Evolutionary conservation across 2,329 filamentous ascomycete genomes (phyloP), one percentile per base, ranked within the genome.

Genomic region (Torrubiella hemipterigena): DNA sequence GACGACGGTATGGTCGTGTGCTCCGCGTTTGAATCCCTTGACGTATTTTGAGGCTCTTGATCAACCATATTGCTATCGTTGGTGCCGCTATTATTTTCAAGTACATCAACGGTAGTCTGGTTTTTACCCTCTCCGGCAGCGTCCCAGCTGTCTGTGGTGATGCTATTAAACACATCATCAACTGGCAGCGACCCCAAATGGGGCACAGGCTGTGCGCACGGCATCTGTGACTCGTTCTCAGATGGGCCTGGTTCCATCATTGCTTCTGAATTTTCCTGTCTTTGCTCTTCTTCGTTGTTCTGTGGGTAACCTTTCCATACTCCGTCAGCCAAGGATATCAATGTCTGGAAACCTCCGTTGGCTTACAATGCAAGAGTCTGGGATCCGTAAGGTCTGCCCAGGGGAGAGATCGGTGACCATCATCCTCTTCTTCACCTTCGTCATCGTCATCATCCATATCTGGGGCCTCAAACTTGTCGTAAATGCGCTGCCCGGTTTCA

Each of bases 381-480:
- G 79, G 69, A 23, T 85, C 77, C 22, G 74, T 66, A 47, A 91
- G 61, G 15, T 83, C 76, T 3, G 50, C 49, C 53, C 81, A 78
- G 0, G 52, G 44, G 18, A 86, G 36, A 6, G 63, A 63, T n/a
- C 76, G 66, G 29, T 68, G 60, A 1, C 80, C 80, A 37, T 77
- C 66, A 34, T 79, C 69, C 1, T 70, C 69, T 10, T 72, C 67
- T 21, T 63, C 59, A 3, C 63, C 63, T 1, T 63, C 63, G 1
- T 69, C 69, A n/a, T n/a, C n/a, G 1, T 76, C 73, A 9, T 73
- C 71, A 6, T 75, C 67, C 7, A 72, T 59, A 9, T 71, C 70
- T 1, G 79, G 78, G 42, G 76, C 75, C 44, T 93, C 84, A 41
- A 93, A 91, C 35, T 77, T 81, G 38, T 69, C 75, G 43, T 89